These are phyloP conservation scores for Blastocystis hominis DNA, from an alignment of 352 stramenopile genomes.

Conservation along the genomic window DNA sequence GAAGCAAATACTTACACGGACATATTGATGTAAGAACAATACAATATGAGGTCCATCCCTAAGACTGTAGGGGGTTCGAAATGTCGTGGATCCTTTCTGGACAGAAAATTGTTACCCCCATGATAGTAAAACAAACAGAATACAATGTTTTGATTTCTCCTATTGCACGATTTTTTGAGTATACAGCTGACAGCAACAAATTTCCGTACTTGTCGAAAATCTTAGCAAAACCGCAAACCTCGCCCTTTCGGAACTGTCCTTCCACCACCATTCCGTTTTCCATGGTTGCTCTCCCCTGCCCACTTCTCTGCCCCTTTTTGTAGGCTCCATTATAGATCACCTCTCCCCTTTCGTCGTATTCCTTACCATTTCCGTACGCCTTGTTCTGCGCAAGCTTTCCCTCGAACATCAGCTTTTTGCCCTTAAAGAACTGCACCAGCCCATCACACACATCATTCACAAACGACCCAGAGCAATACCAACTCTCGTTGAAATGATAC, in stretches of 20 bases:
- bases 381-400: not conserved
- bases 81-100: not conserved
- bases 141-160: not conserved
- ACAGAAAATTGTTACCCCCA: not conserved
- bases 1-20: conserved; percentile 11
- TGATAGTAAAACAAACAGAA: not conserved
- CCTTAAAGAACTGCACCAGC: not conserved
- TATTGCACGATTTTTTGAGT: not conserved
- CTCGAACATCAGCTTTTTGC: not conserved
- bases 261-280: not conserved
- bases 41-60: not conserved
- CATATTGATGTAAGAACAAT: conserved; percentile 55
- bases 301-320: not conserved
- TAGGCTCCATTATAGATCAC: not conserved
- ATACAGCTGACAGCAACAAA: not conserved
- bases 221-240: not conserved
- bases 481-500: not conserved
- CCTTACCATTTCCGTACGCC: not conserved
- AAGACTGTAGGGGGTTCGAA: not conserved
- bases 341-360: not conserved
- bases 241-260: not conserved
- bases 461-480: not conserved
- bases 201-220: not conserved
- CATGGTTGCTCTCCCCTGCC: not conserved
- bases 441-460: not conserved